phyloP scores from a whole-genome alignment of 2,329 filamentous ascomycete genomes.

The Fusarium lyarnte region DNA sequence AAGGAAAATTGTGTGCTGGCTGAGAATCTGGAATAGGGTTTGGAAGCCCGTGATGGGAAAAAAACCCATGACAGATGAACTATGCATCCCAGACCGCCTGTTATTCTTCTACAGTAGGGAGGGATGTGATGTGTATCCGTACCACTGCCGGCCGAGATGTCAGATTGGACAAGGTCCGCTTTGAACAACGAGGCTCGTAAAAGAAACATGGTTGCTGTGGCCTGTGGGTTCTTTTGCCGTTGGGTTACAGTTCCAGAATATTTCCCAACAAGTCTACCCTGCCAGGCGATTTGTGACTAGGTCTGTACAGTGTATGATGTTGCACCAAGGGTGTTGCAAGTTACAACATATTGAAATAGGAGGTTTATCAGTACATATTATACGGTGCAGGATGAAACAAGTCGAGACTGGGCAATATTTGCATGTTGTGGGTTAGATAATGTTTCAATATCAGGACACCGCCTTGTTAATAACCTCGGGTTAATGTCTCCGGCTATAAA shows the following conservation, averaged over 20 bases:
- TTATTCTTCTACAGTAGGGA: neutral
- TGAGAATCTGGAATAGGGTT: constrained; percentile 32
- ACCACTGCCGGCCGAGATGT: constrained; percentile 29
- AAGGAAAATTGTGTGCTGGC: constrained; percentile 11
- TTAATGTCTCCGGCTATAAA: neutral
- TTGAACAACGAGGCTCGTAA: constrained; percentile 17
- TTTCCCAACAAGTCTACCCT: constrained; percentile 31
- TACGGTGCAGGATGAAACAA: constrained; percentile 13
- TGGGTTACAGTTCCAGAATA: constrained; percentile 26
- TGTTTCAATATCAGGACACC: constrained; percentile 25
- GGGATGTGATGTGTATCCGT: neutral
- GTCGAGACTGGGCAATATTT: neutral
- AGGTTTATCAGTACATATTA: constrained; percentile 7
- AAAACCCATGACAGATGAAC: constrained; percentile 7
- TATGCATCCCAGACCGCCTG: constrained; percentile 13
- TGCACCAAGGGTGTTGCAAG: neutral
- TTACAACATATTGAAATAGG: constrained; percentile 1
- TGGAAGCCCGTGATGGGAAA: constrained; percentile 29
- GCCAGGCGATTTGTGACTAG: neutral
- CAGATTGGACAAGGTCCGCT: constrained; percentile 28
- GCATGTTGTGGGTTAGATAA: constrained; percentile 4
- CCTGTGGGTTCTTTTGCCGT: constrained; percentile 8
- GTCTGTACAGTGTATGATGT: neutral
- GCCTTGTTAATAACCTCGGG: constrained; percentile 6
- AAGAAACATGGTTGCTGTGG: constrained; percentile 16